Evolutionary conservation across 306 rosid species (phyloP).

Genomic region (Hippophae gyantsensis): DNA sequence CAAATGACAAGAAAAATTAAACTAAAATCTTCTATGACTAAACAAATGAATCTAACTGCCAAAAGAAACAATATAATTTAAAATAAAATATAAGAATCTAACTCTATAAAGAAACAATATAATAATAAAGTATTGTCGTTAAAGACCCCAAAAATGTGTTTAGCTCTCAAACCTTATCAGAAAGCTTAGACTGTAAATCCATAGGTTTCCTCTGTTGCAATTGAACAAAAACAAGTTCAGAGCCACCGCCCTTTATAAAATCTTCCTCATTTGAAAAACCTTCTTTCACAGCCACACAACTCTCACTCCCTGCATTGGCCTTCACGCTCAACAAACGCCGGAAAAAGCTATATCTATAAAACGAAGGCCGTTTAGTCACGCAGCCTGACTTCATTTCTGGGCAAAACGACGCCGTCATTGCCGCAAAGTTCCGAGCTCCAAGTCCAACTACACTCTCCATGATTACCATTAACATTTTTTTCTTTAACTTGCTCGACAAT

Average conservation of each 20-base stretch:
- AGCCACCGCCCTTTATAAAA: constrained; percentile 71
- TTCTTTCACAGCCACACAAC: constrained; percentile 57
- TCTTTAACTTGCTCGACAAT: not conserved
- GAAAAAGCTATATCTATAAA: constrained; percentile 13
- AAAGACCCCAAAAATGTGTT: no score
- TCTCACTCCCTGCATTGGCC: constrained; percentile 52
- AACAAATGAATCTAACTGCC: no score
- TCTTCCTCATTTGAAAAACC: constrained; percentile 75
- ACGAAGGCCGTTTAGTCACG: constrained; percentile 16
- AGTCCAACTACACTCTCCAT: constrained; percentile 62
- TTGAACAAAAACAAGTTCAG: constrained; percentile 77
- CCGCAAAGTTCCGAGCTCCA: constrained; percentile 50
- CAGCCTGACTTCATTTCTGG: constrained; percentile 24
- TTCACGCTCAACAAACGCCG: constrained; percentile 33
- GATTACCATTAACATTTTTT: not conserved
- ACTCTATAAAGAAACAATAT: no score
- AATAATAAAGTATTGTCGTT: no score
- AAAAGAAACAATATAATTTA: no score
- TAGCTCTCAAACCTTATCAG: constrained; percentile 52
- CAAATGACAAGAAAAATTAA: no score
- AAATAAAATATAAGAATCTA: no score
- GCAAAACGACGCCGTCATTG: constrained; percentile 57
- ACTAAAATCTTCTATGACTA: no score
- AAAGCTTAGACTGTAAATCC: constrained; percentile 82
- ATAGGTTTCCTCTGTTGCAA: constrained; percentile 82